Percentiles rank a stretch among this genome's conserved stretches.
phyloP scores from a whole-genome alignment of 1,139 yeast genomes.

The Candida sanyaensis region DNA sequence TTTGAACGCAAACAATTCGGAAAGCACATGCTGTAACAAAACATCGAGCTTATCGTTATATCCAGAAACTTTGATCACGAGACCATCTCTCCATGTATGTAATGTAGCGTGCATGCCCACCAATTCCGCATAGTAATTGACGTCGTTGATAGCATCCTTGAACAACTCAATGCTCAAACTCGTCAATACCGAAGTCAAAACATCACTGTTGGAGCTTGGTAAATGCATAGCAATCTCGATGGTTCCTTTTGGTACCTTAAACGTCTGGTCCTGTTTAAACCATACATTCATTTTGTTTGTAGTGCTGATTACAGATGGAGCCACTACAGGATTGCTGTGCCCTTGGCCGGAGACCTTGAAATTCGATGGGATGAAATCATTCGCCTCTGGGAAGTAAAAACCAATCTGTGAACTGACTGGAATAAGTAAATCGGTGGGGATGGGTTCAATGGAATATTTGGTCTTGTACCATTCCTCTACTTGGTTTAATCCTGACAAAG shows the following conservation, averaged over 20 bases:
- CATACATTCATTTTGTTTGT: slow-evolving; percentile 53
- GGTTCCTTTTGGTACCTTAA: slow-evolving; percentile 85
- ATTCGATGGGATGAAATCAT: slow-evolving; percentile 79
- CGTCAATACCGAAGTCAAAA: slow-evolving; percentile 57
- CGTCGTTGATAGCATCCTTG: slow-evolving; percentile 74
- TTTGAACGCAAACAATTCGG: slow-evolving; percentile 49
- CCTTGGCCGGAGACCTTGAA: slow-evolving; percentile 58
- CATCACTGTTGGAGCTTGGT: slow-evolving; percentile 62
- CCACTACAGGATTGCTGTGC: slow-evolving; percentile 28
- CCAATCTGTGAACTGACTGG: slow-evolving; percentile 16
- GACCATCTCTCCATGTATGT: slow-evolving; percentile 66
- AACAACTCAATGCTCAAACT: slow-evolving; percentile 67
- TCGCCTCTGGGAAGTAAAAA: slow-evolving; percentile 66
- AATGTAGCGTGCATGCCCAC: slow-evolving; percentile 73
- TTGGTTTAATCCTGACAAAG: slow-evolving; percentile 37
- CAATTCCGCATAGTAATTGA: slow-evolving; percentile 79
- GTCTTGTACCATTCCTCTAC: slow-evolving; percentile 92
- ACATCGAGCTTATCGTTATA: slow-evolving; percentile 78
- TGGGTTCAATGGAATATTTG: slow-evolving; percentile 55
- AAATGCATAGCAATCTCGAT: slow-evolving; percentile 65
- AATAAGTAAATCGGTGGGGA: slow-evolving; percentile 39
- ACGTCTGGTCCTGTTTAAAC: slow-evolving; percentile 90
- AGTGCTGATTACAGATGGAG: slow-evolving; percentile 42
- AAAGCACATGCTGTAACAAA: slow-evolving; percentile 60
- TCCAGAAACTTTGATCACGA: slow-evolving; percentile 69